phyloP scores from a whole-genome alignment of 1,284 basidiomycete genomes.

The Ustilago nuda region DNA sequence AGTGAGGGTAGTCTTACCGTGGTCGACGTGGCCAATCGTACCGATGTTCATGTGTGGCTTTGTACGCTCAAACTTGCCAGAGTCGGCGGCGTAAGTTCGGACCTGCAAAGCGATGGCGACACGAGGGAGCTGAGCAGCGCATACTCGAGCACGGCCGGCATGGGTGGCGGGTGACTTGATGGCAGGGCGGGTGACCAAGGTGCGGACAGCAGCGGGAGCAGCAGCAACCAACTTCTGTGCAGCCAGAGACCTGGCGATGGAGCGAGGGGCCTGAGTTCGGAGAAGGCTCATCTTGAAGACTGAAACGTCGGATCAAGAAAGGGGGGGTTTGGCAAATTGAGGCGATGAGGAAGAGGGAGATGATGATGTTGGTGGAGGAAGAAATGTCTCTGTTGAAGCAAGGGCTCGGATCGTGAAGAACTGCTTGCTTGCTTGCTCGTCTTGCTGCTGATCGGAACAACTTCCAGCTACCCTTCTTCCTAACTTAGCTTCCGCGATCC shows the following conservation, averaged over 20 bases:
- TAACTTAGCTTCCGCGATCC: constrained; percentile 24
- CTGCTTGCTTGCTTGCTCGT: background rate
- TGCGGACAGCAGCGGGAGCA: constrained; percentile 37
- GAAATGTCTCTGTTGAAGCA: constrained; percentile 19
- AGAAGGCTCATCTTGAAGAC: constrained; percentile 50
- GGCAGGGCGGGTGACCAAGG: constrained; percentile 36
- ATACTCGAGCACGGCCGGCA: constrained; percentile 39
- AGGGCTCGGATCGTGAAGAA: constrained; percentile 5
- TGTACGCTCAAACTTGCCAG: constrained; percentile 79
- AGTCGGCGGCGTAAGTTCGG: constrained; percentile 74
- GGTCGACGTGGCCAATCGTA: constrained; percentile 71
- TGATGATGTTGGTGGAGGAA: constrained; percentile 35
- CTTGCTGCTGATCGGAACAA: background rate
- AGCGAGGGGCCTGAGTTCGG: constrained; percentile 51
- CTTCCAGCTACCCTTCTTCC: too few species aligned
- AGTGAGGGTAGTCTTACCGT: constrained; percentile 87
- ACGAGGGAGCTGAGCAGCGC: constrained; percentile 41
- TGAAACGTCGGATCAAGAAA: constrained; percentile 28
- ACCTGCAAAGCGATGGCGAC: constrained; percentile 49
- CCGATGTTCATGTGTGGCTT: constrained; percentile 90
- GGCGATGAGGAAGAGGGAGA: constrained; percentile 13
- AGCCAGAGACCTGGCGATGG: constrained; percentile 42
- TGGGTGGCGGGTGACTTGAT: constrained; percentile 38
- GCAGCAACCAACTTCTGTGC: constrained; percentile 40
- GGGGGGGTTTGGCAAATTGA: constrained; percentile 10